A percentile compares a stretch with the other conserved stretches of the same genome.
Evolutionary conservation across 306 rosid species (phyloP).

Genomic region (Sicyos edulis): DNA sequence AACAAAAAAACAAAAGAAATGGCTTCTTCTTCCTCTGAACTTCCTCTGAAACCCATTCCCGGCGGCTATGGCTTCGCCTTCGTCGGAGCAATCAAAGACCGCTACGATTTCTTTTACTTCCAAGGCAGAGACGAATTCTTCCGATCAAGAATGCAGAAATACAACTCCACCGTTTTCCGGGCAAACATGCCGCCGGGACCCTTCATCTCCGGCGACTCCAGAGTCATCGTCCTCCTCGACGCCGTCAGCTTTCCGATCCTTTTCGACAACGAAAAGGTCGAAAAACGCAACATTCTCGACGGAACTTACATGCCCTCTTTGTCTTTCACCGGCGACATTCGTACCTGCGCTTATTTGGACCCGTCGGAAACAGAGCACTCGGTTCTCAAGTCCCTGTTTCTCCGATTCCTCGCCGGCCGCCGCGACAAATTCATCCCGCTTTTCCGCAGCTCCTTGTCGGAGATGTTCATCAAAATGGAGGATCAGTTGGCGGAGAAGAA

Average conservation of each 20-base stretch:
- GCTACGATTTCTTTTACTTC: constrained; percentile 53
- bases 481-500: constrained; percentile 25
- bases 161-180: constrained; percentile 59
- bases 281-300: constrained; percentile 48
- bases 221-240: constrained; percentile 52
- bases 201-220: constrained; percentile 45
- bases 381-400: constrained; percentile 36
- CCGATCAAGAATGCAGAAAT: constrained; percentile 29
- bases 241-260: constrained; percentile 51
- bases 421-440: constrained; percentile 45
- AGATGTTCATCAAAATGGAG: constrained; percentile 34
- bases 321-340: constrained; percentile 58
- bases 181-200: constrained; percentile 82
- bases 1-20: neutral
- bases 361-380: constrained; percentile 49
- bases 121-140: constrained; percentile 61
- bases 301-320: constrained; percentile 85
- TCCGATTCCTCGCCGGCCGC: constrained; percentile 25
- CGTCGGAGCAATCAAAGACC: constrained; percentile 49
- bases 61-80: constrained; percentile 50
- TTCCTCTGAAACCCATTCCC: constrained; percentile 51
- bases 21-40: constrained; percentile 18
- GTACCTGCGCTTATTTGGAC: constrained; percentile 60
- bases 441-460: constrained; percentile 27
- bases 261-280: constrained; percentile 48